Evolutionary conservation across 768 basidiomycete genomes (phyloP), one percentile per base, ranked within the genome.

Genomic region (Daedalea quercina): DNA sequence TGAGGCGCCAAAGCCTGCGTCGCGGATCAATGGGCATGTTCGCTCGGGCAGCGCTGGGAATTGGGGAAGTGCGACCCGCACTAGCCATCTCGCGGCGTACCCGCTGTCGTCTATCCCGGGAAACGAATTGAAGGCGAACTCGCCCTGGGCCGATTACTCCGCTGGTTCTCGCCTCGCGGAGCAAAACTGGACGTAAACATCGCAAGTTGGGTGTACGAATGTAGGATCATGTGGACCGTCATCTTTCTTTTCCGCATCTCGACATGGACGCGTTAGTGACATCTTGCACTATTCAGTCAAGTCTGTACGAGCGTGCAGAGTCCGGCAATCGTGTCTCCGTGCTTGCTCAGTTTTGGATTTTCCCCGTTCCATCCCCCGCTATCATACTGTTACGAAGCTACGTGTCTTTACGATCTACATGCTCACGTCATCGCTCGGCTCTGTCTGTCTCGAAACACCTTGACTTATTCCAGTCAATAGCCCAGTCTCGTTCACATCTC

Each of bases 21-120:
- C 64, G 19, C 79, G 86, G 52, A 71, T 73, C 25, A 81, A 74
- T 51, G 84, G 85, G 34, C 87, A 90, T 63, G 80, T 81, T 54
- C 83, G 88, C 55, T 81, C 86, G 42, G 88, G 88, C 44, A 90
- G 87, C 65, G 85, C 84, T 24, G 87, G 87, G 28, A 90, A 88
- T 64, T 90, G 88, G 88, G 84, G 74, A 41, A 80, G 70, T 60
- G 73, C 86, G 59, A 65, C 79, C 24, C 77, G 72, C 64, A 77
- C 69, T 62, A 76, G 75, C 63, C 64, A 79, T 35, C 80, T 80
- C 59, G 55, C 60, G 23, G 62, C 65, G 15, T 66, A 67, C 48
- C 73, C 81, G 12, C 78, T 80, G 53, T 73, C 77, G 35, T 71
- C 82, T 8, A 82, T 80, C 61, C 77, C 80, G 3, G 79, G 76